Evolutionary conservation across 140 eudicot genomes (phyloP), one percentile per base, ranked within the genome.

Genomic region (Flaveria floridana): DNA sequence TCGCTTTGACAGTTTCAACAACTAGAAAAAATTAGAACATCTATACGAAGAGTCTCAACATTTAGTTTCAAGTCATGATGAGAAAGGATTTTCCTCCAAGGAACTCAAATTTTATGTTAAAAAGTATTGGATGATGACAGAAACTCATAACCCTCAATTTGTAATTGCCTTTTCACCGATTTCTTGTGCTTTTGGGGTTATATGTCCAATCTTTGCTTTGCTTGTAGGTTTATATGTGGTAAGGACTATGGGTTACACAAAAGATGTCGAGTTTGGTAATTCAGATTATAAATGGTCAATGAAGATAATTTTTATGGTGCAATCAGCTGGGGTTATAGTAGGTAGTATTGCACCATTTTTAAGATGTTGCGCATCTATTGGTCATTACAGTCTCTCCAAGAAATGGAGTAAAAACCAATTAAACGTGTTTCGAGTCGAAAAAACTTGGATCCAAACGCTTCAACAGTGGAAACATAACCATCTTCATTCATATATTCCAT

Each of bases 321-420:
- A 64, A 34, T 64, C 42, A 34, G 2, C 28, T 64, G 48, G 48
- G 7, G 1, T 15, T 64, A 10, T 30, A 14, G 48, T 64, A 28
- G 69, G 69, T 64, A 30, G 69, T 15, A 64, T 64, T n/a, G 20
- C 69, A 64, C 69, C 69, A 28, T 14, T 64, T 6, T 64, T 30
- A 15, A 64, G 69, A 30, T 30, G 69, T n/a, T 5, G 6, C 23
- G 1, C 69, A 14, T 64, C 48, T 14, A 7, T 64, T 6, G 42
- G 48, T 14, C 69, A 64, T 64, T 34, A 64, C 42, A 64, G 0
- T 64, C 48, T 64, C 47, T 30, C 48, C 47, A 30, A 26, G 23
- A 15, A 64, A 64, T 64, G 48, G 69, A 64, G 69, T 21, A 64
- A 64, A 12, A 64, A 34, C 25, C 25, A 23, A 23, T 23, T 23